A percentile compares a stretch with the other conserved stretches of the same genome.
These are phyloP conservation scores for Chaetomiaceae sp. DNA, from an alignment of 2,329 filamentous ascomycete genomes.

Conservation along the genomic window DNA sequence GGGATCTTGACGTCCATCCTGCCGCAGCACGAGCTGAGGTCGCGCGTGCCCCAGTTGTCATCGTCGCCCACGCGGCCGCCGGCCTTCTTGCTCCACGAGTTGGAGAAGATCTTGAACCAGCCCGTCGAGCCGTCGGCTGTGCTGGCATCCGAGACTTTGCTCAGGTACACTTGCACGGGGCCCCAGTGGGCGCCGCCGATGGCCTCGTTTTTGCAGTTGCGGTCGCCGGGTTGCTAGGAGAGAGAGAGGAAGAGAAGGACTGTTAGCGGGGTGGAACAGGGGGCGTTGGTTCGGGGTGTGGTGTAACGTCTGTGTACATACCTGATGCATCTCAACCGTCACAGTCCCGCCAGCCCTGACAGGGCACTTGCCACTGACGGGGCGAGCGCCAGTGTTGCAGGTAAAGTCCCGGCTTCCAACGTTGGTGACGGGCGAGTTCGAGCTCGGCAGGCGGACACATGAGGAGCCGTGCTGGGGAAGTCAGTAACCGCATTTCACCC, in stretches of 20 bases:
- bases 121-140: conserved; percentile 39
- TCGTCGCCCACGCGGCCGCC: conserved; percentile 35
- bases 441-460: conserved; percentile 46
- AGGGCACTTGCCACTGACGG: conserved; percentile 41
- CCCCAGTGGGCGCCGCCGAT: conserved; percentile 52
- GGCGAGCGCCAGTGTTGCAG: conserved; percentile 41
- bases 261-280: neutral
- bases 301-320: too few species aligned
- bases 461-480: conserved; percentile 33
- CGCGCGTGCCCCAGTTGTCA: conserved; percentile 45
- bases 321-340: conserved; percentile 54
- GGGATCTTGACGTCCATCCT: conserved; percentile 37
- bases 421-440: conserved; percentile 49
- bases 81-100: conserved; percentile 37
- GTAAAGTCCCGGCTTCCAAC: conserved; percentile 40
- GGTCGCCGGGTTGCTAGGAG: conserved; percentile 40
- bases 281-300: conserved; percentile 30
- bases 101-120: conserved; percentile 51
- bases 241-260: too few species aligned
- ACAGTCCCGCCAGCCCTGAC: conserved; percentile 46
- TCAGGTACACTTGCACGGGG: conserved; percentile 46
- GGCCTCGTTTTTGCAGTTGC: conserved; percentile 43
- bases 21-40: conserved; percentile 39
- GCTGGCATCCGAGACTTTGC: conserved; percentile 44
- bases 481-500: conserved; percentile 20